phyloP scores from a whole-genome alignment of 805 yeast genomes.

The Lachancea quebecensis region DNA sequence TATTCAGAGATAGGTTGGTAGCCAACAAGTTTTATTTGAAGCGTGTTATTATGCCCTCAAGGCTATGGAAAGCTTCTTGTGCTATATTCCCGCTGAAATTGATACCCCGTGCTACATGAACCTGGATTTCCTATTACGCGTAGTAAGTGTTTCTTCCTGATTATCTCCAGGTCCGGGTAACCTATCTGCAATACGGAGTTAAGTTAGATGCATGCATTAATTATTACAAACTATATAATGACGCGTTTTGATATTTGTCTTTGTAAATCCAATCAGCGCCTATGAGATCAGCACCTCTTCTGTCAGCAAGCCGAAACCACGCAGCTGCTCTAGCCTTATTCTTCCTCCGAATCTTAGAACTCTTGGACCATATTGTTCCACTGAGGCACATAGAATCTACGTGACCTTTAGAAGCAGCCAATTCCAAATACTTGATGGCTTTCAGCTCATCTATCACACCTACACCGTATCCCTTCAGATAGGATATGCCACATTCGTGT shows the following conservation, averaged over 20 bases:
- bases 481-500: slow-evolving; percentile 55
- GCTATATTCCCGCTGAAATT: not conserved
- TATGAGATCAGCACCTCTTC: slow-evolving; percentile 50
- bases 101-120: slow-evolving; percentile 1
- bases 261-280: slow-evolving; percentile 75
- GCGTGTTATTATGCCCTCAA: too few relatives aligned
- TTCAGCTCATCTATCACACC: slow-evolving; percentile 40
- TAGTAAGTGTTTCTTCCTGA: not conserved
- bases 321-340: slow-evolving; percentile 59
- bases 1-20: not conserved
- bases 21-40: too few relatives aligned
- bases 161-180: not conserved
- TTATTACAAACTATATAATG: slow-evolving; percentile 3
- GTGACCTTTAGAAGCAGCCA: slow-evolving; percentile 62
- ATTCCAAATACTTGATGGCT: slow-evolving; percentile 54
- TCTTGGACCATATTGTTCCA: slow-evolving; percentile 59
- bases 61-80: too few relatives aligned
- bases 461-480: slow-evolving; percentile 50
- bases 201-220: not conserved
- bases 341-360: slow-evolving; percentile 45
- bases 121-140: not conserved
- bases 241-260: slow-evolving; percentile 42
- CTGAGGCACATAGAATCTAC: slow-evolving; percentile 62
- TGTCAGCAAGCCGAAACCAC: slow-evolving; percentile 61
- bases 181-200: not conserved